These are phyloP conservation scores for Kalaharituber pfeilii DNA, from an alignment of 2,329 filamentous ascomycete species.

Conservation along the genomic window DNA sequence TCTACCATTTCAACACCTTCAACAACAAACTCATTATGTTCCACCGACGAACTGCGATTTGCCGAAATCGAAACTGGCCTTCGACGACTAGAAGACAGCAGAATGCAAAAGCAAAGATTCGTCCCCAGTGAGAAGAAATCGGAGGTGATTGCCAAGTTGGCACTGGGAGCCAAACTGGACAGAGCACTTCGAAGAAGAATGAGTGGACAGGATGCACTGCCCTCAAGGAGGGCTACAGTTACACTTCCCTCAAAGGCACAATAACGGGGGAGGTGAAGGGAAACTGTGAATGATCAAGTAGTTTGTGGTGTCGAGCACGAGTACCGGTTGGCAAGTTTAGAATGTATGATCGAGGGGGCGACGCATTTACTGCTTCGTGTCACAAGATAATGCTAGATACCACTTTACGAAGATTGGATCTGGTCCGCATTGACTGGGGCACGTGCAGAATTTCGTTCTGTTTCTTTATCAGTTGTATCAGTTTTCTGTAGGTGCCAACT, in stretches of 20 bases:
- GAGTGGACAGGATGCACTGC: constrained; percentile 75
- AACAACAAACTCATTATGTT: not conserved
- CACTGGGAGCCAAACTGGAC: constrained; percentile 77
- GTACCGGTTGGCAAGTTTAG: too few relatives aligned
- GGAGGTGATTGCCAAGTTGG: constrained; percentile 67
- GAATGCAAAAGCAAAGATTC: constrained; percentile 65
- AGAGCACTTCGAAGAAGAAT: constrained; percentile 72
- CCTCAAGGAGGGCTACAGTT: constrained; percentile 28
- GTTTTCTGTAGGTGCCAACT: too few relatives aligned
- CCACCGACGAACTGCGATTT: not conserved
- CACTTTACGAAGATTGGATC: too few relatives aligned
- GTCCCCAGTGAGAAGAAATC: constrained; percentile 61
- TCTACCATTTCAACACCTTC: not conserved
- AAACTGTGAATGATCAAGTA: too few relatives aligned
- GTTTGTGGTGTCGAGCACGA: too few relatives aligned
- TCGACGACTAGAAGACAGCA: constrained; percentile 78
- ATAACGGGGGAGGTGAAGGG: not conserved
- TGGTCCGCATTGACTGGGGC: too few relatives aligned
- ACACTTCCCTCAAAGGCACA: not conserved
- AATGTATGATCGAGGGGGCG: too few relatives aligned
- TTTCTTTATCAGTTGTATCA: too few relatives aligned
- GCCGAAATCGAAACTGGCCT: constrained; percentile 57
- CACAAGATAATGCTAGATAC: too few relatives aligned
- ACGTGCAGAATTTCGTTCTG: too few relatives aligned
- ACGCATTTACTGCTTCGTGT: too few relatives aligned